A percentile compares a stretch with the other conserved stretches of the same genome.
Conservation (phyloP, 805 yeast species). For the Candida rishiriensis region DNA sequence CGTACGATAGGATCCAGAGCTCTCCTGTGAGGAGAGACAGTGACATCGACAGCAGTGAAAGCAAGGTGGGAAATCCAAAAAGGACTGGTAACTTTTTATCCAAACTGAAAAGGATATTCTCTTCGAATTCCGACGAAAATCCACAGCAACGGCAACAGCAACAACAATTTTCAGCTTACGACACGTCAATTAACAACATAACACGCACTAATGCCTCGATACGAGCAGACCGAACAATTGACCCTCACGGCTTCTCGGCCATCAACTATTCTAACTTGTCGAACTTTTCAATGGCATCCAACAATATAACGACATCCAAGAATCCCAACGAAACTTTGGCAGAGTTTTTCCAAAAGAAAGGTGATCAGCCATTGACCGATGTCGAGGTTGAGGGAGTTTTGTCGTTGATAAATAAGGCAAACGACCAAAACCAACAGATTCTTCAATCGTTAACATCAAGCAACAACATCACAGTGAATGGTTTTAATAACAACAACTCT, state of each 20-base stretch:
- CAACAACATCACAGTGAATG: background rate
- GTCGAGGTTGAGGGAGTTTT: conserved; percentile 80
- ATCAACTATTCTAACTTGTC: conserved; percentile 20
- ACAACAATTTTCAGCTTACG: too few species aligned
- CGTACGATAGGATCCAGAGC: conserved; percentile 11
- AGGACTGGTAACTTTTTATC: conserved; percentile 5
- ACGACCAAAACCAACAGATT: conserved; percentile 17
- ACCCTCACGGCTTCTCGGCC: conserved; percentile 10
- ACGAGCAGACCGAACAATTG: background rate
- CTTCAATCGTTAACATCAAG: conserved; percentile 4
- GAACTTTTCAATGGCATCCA: conserved; percentile 13
- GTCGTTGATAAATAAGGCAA: conserved; percentile 46
- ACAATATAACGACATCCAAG: conserved; percentile 9
- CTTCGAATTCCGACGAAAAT: conserved; percentile 4
- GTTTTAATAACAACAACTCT: background rate
- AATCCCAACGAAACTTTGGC: conserved; percentile 60
- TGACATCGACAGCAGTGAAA: conserved; percentile 1
- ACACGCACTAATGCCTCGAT: too few species aligned
- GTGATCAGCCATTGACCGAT: conserved; percentile 67
- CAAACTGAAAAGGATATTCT: conserved; percentile 12
- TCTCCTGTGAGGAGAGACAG: too few species aligned
- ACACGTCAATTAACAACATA: too few species aligned
- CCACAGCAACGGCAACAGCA: background rate
- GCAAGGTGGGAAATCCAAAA: conserved; percentile 3
- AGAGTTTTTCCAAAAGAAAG: conserved; percentile 67